phyloP scores from a whole-genome alignment of 1,284 basidiomycete species.

The Sphaerobolus stellatus region DNA sequence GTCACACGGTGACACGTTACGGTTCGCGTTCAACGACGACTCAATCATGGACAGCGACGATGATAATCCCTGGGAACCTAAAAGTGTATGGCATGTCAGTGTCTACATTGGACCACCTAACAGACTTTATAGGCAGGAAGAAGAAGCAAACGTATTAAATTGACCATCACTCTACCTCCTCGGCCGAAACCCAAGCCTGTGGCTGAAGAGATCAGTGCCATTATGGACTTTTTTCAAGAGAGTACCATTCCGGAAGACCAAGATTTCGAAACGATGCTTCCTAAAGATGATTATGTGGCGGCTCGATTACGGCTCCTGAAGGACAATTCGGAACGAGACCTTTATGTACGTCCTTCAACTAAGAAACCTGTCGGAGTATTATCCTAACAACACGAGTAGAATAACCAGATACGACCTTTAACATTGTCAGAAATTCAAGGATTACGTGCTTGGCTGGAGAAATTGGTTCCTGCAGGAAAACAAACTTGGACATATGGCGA shows the following conservation, averaged over 20 bases:
- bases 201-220: not conserved
- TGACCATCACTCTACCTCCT: not conserved
- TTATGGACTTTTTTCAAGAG: not conserved
- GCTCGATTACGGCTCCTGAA: slow-evolving; percentile 2
- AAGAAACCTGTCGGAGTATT: not conserved
- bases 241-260: not conserved
- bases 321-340: slow-evolving; percentile 12
- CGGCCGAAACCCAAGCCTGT: not conserved
- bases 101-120: not conserved
- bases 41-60: too few relatives aligned
- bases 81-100: not conserved
- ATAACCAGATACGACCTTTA: slow-evolving; percentile 6
- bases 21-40: too few relatives aligned
- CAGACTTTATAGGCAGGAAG: not conserved
- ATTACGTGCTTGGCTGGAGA: slow-evolving; percentile 9
- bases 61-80: slow-evolving; percentile 3
- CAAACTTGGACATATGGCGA: slow-evolving; percentile 10
- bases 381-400: not conserved
- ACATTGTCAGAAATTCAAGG: slow-evolving; percentile 10
- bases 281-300: slow-evolving; percentile 3
- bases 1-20: too few relatives aligned
- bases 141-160: slow-evolving; percentile 10
- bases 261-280: slow-evolving; percentile 10
- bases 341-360: slow-evolving; percentile 2
- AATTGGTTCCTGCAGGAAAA: slow-evolving; percentile 3